Conservation (phyloP, 495 filamentous ascomycete species). For the Glarea lozoyensis region DNA sequence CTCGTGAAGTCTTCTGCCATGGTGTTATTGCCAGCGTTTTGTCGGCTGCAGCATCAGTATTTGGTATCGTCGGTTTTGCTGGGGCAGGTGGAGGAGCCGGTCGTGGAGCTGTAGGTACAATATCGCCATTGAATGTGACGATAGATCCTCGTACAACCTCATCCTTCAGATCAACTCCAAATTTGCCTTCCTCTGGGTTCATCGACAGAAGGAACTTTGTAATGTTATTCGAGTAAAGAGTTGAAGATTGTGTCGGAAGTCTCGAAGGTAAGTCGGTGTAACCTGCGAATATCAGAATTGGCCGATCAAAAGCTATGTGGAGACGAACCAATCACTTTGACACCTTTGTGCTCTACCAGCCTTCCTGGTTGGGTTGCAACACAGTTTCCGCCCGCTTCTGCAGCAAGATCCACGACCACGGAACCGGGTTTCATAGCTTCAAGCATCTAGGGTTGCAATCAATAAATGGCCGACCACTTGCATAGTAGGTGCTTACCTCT, state of each 20-base stretch:
- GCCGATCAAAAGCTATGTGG: background rate
- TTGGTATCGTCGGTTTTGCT: conserved; percentile 32
- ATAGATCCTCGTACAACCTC: conserved; percentile 75
- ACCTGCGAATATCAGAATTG: conserved; percentile 30
- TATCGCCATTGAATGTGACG: conserved; percentile 62
- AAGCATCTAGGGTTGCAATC: conserved; percentile 42
- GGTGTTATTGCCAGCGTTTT: conserved; percentile 59
- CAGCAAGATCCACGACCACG: conserved; percentile 72
- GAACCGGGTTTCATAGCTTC: conserved; percentile 74
- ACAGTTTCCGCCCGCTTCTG: conserved; percentile 75
- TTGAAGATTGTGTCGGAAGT: conserved; percentile 72
- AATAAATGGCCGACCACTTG: background rate
- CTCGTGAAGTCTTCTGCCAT: conserved; percentile 64
- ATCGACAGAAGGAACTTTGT: conserved; percentile 75
- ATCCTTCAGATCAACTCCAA: conserved; percentile 64
- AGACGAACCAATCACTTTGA: conserved; percentile 64
- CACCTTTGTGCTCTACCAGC: conserved; percentile 57
- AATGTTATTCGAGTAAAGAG: conserved; percentile 81
- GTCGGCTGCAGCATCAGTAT: conserved; percentile 36
- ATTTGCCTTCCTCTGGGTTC: conserved; percentile 61
- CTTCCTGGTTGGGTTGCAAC: conserved; percentile 64
- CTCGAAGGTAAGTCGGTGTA: conserved; percentile 78
- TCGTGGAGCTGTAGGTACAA: conserved; percentile 63
- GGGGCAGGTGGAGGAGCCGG: conserved; percentile 60
- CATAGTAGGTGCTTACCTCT: conserved; percentile 25